These are phyloP conservation scores for Schoenoplectus triqueter DNA, from an alignment of 202 grass and related monocot genomes.

Conservation along the genomic window DNA sequence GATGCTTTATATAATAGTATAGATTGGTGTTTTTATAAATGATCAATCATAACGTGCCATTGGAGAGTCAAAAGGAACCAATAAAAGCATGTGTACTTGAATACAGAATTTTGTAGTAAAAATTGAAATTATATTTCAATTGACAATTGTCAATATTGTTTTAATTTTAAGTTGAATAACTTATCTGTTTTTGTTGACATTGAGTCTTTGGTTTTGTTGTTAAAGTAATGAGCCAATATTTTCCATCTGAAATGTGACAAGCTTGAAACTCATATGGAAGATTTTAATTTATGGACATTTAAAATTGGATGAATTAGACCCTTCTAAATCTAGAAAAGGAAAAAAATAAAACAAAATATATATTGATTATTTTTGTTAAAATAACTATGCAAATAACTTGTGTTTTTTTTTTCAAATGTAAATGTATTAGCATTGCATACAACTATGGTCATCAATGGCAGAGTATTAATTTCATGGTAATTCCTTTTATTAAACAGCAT, in stretches of 20 bases:
- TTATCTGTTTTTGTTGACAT: neutral
- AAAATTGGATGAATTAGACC: too few relatives aligned
- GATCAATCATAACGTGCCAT: neutral
- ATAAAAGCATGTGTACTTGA: neutral
- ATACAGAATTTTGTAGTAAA: neutral
- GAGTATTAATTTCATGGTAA: neutral
- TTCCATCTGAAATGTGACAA: too few relatives aligned
- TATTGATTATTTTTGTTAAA: too few relatives aligned
- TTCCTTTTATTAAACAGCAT: neutral
- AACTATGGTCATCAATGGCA: neutral
- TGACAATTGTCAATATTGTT: neutral
- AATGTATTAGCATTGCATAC: neutral
- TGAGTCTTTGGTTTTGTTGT: too few relatives aligned
- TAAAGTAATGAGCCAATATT: too few relatives aligned
- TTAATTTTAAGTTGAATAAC: neutral
- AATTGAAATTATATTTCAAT: neutral
- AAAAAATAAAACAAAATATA: too few relatives aligned
- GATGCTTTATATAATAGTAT: too few relatives aligned
- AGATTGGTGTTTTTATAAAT: neutral
- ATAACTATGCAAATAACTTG: too few relatives aligned
- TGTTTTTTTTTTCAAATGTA: neutral
- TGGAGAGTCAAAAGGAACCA: neutral
- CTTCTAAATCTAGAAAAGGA: too few relatives aligned
- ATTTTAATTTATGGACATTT: too few relatives aligned
- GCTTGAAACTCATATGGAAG: too few relatives aligned